Conservation (phyloP, 192 early-diverging fungal species). For the Umbelopsis sp. region DNA sequence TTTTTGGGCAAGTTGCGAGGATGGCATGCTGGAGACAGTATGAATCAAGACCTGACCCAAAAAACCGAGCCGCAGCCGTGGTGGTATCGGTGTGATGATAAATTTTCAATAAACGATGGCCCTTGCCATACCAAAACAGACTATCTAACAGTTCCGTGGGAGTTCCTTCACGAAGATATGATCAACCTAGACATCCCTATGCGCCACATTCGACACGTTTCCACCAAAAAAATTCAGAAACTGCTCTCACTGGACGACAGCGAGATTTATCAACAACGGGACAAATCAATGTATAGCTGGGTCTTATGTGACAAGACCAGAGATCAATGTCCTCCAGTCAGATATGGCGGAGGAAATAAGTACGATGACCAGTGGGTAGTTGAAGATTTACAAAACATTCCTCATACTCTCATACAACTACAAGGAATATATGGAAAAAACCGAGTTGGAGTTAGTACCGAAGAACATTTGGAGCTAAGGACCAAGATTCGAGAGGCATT, state of each 20-base stretch:
- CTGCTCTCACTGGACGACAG: too few relatives aligned
- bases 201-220: conserved; percentile 6
- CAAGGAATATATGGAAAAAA: conserved; percentile 49
- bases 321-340: too few relatives aligned
- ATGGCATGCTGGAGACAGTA: conserved; percentile 43
- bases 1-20: conserved; percentile 51
- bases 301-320: too few relatives aligned
- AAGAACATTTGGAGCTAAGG: conserved; percentile 40
- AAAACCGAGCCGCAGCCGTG: conserved; percentile 38
- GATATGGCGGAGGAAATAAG: too few relatives aligned
- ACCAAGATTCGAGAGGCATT: conserved; percentile 40
- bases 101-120: conserved; percentile 26
- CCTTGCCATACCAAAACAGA: conserved; percentile 40
- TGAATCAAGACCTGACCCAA: conserved; percentile 40
- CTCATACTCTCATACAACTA: too few relatives aligned
- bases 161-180: conserved; percentile 17
- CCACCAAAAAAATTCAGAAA: too few relatives aligned
- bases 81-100: conserved; percentile 44
- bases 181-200: too few relatives aligned
- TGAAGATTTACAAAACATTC: too few relatives aligned
- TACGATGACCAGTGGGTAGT: too few relatives aligned
- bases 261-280: too few relatives aligned
- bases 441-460: conserved; percentile 39
- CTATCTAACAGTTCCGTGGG: conserved; percentile 4
- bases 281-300: too few relatives aligned